Conservation (phyloP, 768 basidiomycete species). For the Lactifluus subvellereus region DNA sequence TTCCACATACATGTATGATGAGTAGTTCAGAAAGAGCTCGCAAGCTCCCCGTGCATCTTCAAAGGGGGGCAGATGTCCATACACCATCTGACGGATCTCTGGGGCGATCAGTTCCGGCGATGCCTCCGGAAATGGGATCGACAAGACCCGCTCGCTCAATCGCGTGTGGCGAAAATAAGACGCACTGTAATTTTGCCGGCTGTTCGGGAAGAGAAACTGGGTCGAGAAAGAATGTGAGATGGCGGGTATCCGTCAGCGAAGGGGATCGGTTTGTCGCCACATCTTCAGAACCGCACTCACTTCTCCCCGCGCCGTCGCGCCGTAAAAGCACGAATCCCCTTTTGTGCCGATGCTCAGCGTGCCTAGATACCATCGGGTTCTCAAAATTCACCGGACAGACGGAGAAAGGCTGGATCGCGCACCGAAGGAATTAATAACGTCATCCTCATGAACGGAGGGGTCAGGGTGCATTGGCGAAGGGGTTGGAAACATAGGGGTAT, state of each 20-base stretch:
- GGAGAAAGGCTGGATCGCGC: background rate
- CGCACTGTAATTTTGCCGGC: background rate
- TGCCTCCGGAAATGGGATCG: slow-evolving; percentile 23
- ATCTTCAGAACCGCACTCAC: slow-evolving; percentile 33
- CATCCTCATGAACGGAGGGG: slow-evolving; percentile 28
- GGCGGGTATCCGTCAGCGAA: background rate
- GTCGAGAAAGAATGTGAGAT: background rate
- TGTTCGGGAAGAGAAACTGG: slow-evolving; percentile 8
- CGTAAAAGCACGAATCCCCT: slow-evolving; percentile 53
- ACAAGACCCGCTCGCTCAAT: slow-evolving; percentile 19
- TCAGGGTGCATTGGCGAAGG: background rate
- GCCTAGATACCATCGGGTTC: slow-evolving; percentile 32
- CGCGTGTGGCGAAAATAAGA: slow-evolving; percentile 20
- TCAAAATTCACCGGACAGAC: background rate
- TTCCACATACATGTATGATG: slow-evolving; percentile 40
- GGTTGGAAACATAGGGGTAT: background rate
- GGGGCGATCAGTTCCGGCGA: slow-evolving; percentile 16
- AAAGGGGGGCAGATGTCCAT: slow-evolving; percentile 46
- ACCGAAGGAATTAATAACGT: slow-evolving; percentile 48
- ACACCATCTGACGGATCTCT: slow-evolving; percentile 39
- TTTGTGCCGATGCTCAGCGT: slow-evolving; percentile 52
- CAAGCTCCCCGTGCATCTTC: slow-evolving; percentile 56
- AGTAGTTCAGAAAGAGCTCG: slow-evolving; percentile 61
- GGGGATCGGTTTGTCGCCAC: slow-evolving; percentile 30
- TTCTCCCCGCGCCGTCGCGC: slow-evolving; percentile 63